Percentiles rank a stretch among this genome's conserved stretches.
Evolutionary conservation across 805 yeast species (phyloP).

Genomic region (Starmera amethionina): DNA sequence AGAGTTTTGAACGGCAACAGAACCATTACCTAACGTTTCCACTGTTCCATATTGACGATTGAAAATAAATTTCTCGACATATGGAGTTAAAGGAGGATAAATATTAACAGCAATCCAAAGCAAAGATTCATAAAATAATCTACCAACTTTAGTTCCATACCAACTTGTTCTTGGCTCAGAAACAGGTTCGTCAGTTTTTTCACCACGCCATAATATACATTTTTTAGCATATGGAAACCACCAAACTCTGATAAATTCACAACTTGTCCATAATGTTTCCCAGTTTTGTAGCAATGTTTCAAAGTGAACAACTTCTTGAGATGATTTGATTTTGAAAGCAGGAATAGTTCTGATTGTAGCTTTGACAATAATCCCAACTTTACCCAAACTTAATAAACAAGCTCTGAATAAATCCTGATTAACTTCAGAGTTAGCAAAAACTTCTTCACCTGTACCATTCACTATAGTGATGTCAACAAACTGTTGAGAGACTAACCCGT

Average conservation of each 20-base stretch:
- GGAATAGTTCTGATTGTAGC: slow-evolving; percentile 85
- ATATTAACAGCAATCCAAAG: slow-evolving; percentile 72
- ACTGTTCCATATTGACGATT: slow-evolving; percentile 72
- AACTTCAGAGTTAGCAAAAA: slow-evolving; percentile 39
- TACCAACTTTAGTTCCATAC: slow-evolving; percentile 76
- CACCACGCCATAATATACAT: slow-evolving; percentile 87
- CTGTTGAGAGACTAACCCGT: slow-evolving; percentile 84
- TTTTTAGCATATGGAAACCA: slow-evolving; percentile 92
- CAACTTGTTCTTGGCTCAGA: slow-evolving; percentile 64
- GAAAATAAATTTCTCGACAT: slow-evolving; percentile 77
- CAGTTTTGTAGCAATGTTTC: slow-evolving; percentile 62
- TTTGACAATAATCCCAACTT: slow-evolving; percentile 79
- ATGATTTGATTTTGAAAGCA: slow-evolving; percentile 66
- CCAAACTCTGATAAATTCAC: slow-evolving; percentile 92
- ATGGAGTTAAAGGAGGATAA: slow-evolving; percentile 71
- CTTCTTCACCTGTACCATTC: slow-evolving; percentile 64
- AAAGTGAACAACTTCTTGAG: slow-evolving; percentile 74
- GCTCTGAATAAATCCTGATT: slow-evolving; percentile 70
- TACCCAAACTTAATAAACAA: slow-evolving; percentile 78
- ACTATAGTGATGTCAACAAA: slow-evolving; percentile 69
- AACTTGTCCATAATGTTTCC: slow-evolving; percentile 75
- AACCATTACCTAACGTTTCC: slow-evolving; percentile 52
- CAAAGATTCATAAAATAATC: slow-evolving; percentile 69
- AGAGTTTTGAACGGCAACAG: slow-evolving; percentile 63
- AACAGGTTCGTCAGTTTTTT: slow-evolving; percentile 56